Evolutionary conservation across 129 eudicot genomes (phyloP), one percentile per base, ranked within the genome.

Genomic region (Saussurea involucrata): DNA sequence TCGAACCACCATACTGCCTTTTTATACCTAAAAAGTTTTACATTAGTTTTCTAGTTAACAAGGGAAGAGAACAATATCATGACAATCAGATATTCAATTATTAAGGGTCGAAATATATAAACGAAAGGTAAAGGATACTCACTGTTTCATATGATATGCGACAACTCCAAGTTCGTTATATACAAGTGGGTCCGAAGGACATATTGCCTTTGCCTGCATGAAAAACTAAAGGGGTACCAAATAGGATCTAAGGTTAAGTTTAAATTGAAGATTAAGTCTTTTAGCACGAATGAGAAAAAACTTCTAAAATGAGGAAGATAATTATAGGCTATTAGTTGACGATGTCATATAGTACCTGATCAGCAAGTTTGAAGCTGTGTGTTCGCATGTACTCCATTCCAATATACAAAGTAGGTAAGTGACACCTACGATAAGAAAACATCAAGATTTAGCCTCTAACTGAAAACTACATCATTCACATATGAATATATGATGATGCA

Each of bases 331-430:
- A 12, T 40, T 40, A 40, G 10, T 40, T 11, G 78, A 5, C 3
- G 67, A 21, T 24, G 31, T 29, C 60, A 64, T 64, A 42, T 5
- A 72, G 72, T 69, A 92, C 99, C 99, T 95, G 99, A 81, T 95
- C 96, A 83, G 99, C 97, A 85, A 95, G 97, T 85, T 95, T 92
- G 49, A 89, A 95, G 87, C 92, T 95, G 83, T 92, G 95, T 42
- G 97, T 89, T 25, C 97, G 96, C 99, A 92, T 95, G 83, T 95
- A 90, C 78, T 95, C 99, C 99, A 95, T 95, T 77, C 99, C 99
- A 36, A 95, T 92, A 76, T 89, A 95, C 40, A 95, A 80, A 74
- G 92, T 76, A 69, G 99, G 97, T 69, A 95, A 87, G 76, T 95
- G 99, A 81, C 96, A 95, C 87, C 99, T 93, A 87, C 49, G 81